Evolutionary conservation across 2,329 filamentous ascomycete genomes (phyloP), one percentile per base, ranked within the genome.

Genomic region (Neofusicoccum sp.): DNA sequence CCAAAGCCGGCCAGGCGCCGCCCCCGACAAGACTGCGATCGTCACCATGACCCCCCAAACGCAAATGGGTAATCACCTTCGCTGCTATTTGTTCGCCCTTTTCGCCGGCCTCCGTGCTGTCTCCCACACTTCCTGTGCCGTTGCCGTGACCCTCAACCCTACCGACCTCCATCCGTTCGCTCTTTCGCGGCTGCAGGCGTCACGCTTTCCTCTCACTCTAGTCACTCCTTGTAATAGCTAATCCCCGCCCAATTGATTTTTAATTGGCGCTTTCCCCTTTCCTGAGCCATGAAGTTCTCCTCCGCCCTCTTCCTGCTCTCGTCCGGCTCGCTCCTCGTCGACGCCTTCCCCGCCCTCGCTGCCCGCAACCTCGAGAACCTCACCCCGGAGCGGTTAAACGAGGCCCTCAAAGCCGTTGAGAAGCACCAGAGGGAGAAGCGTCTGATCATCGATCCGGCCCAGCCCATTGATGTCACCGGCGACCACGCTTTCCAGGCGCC

Each of bases 241-340:
- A 58, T 58, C 9, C 52, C 14, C 52, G 22, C 52, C 16, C 12
- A 39, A n/a, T 44, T 50, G 58, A 43, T 34, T 43, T 50, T 34
- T 43, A 31, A 29, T 58, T 39, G 44, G 33, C 28, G 29, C n/a
- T 31, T 45, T 45, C 11, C 29, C 36, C 54, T n/a, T 54, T 36
- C 43, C 44, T 50, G 54, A 39, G 29, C 49, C 31, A 71, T 71
- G 69, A 71, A 65, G 45, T 58, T 67, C 16, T 64, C 59, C 11
- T 48, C 56, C 45, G 47, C 61, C 7, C 37, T 70, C 48, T 36
- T 67, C 22, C 28, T 49, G 28, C 59, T 71, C 9, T 65, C 60
- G 29, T 66, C 59, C 48, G 33, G 47, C 39, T 62, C 59, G 9
- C 34, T 37, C 7, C 31, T 62, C 31, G 48, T 52, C 59, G 33